Evolutionary conservation across 169 alveolate species (phyloP).

Genomic region (Fabrea salina): DNA sequence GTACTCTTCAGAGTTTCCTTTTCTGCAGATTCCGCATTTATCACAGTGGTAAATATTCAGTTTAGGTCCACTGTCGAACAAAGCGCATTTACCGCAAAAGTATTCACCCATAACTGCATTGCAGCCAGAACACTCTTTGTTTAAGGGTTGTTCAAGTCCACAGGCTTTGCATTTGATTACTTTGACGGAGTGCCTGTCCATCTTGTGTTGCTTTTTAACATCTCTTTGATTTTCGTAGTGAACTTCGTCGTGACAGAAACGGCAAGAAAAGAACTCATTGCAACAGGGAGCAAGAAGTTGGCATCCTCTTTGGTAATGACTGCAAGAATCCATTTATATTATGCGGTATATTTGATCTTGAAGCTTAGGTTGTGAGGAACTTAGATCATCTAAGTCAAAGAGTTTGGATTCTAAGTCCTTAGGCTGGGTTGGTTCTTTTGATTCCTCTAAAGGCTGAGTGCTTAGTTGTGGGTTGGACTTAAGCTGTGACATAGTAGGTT

Average conservation of each 20-base stretch:
- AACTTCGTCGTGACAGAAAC: constrained; percentile 57
- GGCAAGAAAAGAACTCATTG: constrained; percentile 53
- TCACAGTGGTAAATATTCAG: constrained; percentile 77
- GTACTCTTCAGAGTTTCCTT: constrained; percentile 63
- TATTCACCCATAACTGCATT: constrained; percentile 38
- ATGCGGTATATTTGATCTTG: too few species aligned
- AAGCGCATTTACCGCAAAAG: constrained; percentile 46
- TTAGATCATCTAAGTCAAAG: too few species aligned
- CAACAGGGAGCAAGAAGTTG: constrained; percentile 43
- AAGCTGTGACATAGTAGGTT: too few species aligned
- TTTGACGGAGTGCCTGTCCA: constrained; percentile 38
- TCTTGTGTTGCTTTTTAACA: constrained; percentile 40
- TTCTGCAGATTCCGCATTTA: constrained; percentile 81
- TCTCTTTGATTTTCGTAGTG: constrained; percentile 44
- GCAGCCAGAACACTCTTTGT: constrained; percentile 37
- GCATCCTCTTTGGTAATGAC: constrained; percentile 45
- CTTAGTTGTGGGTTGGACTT: too few species aligned
- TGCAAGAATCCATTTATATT: constrained; percentile 45
- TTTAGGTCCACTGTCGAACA: constrained; percentile 56
- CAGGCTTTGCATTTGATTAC: constrained; percentile 42
- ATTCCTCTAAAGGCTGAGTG: too few species aligned
- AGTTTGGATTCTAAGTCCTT: too few species aligned
- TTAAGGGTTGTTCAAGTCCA: not conserved
- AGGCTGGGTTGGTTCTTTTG: too few species aligned
- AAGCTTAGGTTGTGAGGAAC: too few species aligned